These are phyloP conservation scores for Xylaria acuta DNA, from an alignment of 495 filamentous ascomycete genomes.

Conservation along the genomic window DNA sequence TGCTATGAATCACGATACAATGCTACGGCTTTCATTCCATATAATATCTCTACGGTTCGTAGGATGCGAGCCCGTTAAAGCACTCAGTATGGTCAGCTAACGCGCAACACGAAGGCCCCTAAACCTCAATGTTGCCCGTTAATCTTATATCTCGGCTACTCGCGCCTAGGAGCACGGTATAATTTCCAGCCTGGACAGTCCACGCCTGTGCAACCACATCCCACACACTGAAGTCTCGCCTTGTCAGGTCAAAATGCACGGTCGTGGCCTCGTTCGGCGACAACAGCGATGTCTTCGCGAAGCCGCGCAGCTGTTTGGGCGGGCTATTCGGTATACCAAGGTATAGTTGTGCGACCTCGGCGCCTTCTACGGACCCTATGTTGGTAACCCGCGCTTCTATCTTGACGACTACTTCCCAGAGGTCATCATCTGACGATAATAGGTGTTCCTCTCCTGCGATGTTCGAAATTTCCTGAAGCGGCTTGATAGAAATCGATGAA, in stretches of 20 bases:
- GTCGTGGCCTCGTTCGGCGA: conserved; percentile 56
- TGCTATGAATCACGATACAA: not conserved
- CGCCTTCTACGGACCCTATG: conserved; percentile 65
- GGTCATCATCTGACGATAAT: conserved; percentile 58
- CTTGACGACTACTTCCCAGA: conserved; percentile 66
- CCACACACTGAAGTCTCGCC: conserved; percentile 74
- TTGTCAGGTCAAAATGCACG: conserved; percentile 71
- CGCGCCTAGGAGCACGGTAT: conserved; percentile 52
- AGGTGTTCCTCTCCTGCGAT: conserved; percentile 57
- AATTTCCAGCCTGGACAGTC: conserved; percentile 64
- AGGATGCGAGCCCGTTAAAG: not conserved
- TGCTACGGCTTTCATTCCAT: not conserved
- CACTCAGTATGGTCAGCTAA: not conserved
- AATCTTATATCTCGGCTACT: conserved; percentile 57
- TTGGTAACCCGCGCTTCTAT: conserved; percentile 69
- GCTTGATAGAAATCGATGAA: conserved; percentile 49
- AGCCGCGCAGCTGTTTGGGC: conserved; percentile 71
- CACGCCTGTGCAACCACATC: conserved; percentile 81
- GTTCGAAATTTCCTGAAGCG: conserved; percentile 25
- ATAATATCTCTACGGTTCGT: not conserved
- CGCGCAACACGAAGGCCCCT: conserved; percentile 5
- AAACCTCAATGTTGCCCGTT: conserved; percentile 35
- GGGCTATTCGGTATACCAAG: conserved; percentile 64
- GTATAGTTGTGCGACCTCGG: conserved; percentile 80
- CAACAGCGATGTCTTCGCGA: conserved; percentile 71